Evolutionary conservation across 805 yeast species (phyloP).

Genomic region (Grigorovia humatica): DNA sequence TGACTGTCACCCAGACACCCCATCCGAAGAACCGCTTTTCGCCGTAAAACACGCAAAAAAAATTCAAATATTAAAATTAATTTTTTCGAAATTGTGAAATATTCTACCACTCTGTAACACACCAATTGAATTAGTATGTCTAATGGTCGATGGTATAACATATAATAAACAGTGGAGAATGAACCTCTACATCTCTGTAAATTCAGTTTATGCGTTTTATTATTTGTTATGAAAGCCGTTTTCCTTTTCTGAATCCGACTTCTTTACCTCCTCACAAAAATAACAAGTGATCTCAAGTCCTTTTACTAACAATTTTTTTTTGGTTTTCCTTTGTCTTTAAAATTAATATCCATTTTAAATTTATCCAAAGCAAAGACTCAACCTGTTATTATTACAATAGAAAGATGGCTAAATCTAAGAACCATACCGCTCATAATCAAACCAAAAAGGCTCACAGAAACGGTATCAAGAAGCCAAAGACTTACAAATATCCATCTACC

Average conservation of each 20-base stretch:
- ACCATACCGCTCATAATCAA: conserved; percentile 99
- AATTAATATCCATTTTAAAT: no score
- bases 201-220: not conserved
- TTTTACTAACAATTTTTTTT: not conserved
- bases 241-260: not conserved
- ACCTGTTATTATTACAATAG: not conserved
- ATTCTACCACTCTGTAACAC: not conserved
- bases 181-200: not conserved
- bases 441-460: conserved; percentile 99
- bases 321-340: not conserved
- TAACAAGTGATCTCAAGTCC: not conserved
- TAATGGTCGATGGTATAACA: not conserved
- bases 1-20: not conserved
- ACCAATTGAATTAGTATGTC: not conserved
- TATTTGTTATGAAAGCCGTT: not conserved
- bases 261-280: not conserved
- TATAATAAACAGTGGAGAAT: not conserved
- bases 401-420: conserved; percentile 94
- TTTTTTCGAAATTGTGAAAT: not conserved
- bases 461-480: conserved; percentile 99
- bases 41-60: not conserved
- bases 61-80: not conserved
- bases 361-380: not conserved
- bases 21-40: not conserved
- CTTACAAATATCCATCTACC: conserved; percentile 95